Conservation (phyloP, 176 grass and related monocot species). For the Stipa capillata region DNA sequence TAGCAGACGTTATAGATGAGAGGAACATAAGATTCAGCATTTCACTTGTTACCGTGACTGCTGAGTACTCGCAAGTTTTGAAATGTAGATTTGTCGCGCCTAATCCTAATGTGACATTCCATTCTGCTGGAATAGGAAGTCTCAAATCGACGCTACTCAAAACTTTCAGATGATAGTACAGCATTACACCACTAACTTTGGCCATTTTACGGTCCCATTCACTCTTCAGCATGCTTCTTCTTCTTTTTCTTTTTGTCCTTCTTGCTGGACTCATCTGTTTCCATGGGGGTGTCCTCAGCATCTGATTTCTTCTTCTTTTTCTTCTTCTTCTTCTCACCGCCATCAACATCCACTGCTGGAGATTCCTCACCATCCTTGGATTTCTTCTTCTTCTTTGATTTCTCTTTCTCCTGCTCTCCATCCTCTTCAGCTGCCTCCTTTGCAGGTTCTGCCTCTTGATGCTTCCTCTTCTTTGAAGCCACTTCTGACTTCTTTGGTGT, state of each 20-base stretch:
- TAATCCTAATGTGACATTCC: not conserved
- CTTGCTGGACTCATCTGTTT: constrained; percentile 13
- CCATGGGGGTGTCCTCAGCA: not conserved
- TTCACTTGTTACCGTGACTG: not conserved
- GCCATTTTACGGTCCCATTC: not conserved
- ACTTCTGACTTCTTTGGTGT: constrained; percentile 32
- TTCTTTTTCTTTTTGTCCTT: constrained; percentile 77
- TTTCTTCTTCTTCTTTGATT: constrained; percentile 40
- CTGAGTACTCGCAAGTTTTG: not conserved
- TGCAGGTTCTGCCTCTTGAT: constrained; percentile 14
- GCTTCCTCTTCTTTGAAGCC: constrained; percentile 57
- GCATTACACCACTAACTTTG: not conserved
- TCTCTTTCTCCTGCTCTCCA: constrained; percentile 17
- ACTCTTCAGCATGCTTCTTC: constrained; percentile 35
- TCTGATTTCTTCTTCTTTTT: constrained; percentile 51
- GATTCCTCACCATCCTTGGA: constrained; percentile 15
- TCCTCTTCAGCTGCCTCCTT: not conserved
- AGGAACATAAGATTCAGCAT: not conserved
- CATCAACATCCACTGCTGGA: not conserved
- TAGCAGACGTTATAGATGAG: not conserved
- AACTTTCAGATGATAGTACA: constrained; percentile 18
- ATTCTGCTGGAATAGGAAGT: not conserved
- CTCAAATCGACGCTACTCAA: not conserved
- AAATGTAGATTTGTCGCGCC: not conserved
- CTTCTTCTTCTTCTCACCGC: constrained; percentile 33